Base-by-base conservation (phyloP, 2,329 filamentous ascomycete species). In the Fusarium sp. region DNA sequence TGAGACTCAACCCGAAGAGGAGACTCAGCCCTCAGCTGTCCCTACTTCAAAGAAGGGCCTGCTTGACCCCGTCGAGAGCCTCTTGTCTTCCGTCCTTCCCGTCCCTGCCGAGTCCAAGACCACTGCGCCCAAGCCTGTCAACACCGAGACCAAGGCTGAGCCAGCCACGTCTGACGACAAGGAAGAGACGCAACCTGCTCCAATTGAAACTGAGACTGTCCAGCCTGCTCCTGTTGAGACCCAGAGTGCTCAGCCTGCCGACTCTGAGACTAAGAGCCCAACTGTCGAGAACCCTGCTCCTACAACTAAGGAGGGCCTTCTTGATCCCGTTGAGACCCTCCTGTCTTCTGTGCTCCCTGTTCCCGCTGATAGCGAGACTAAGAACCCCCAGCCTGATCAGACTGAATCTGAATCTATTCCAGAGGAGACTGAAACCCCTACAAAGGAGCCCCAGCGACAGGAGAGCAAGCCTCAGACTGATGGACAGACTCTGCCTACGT, bases 261-360 rank as follows among this genome's bases (percentile, higher is more conserved):
- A 66, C 13, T 45, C 67, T 3, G 44, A 58, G 40, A 67, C 49
- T 22, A 49, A 62, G 44, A 65, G 45, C 20, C 62, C 62, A 5
- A 38, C 43, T 7, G 41, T 43, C 11, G 55, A 54, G 45, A 67
- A 68, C 44, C 66, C 71, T 38, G 58, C 58, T 4, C 41, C 62
- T 16, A 62, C 71, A 3, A 65, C 62, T 9, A 63, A 65, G 13
- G 57, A 53, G 22, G 69, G 63, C 20, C 34, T 74, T 4, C 47
- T 72, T n/a, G 70, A 74, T 20, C 71, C 75, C 2, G 49, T 74
- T 7, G 53, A 71, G 54, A 74, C 65, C n/a, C 41, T 72, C 16
- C 12, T 75, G 15, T 67, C 51, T 22, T 67, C 68, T 5, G 22
- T 68, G 22, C 52, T 70, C 8, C 62, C 72, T 11, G 62, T 63